phyloP scores from a whole-genome alignment of 345 rosid genomes.

The Moricandia arvensis region DNA sequence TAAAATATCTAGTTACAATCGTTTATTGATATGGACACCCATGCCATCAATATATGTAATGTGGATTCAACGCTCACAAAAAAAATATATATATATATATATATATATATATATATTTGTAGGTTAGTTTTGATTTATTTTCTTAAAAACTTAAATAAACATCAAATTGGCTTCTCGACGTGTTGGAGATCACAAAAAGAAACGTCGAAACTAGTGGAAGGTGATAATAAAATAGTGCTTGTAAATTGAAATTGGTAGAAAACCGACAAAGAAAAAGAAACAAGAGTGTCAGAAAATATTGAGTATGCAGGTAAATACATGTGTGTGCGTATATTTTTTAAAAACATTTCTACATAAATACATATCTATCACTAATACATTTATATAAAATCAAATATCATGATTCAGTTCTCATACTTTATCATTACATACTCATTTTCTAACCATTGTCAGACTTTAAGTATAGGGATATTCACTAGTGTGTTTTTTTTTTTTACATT shows the following conservation, averaged over 20 bases:
- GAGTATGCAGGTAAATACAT: constrained; percentile 16
- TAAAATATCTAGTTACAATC: neutral
- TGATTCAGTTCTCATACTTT: neutral
- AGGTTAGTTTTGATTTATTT: neutral
- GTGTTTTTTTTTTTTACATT: neutral
- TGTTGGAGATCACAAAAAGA: constrained; percentile 37
- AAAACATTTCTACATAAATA: constrained; percentile 11
- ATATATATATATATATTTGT: neutral
- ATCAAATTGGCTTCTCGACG: constrained; percentile 30
- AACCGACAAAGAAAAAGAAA: constrained; percentile 32
- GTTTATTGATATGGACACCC: constrained; percentile 18
- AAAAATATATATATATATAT: neutral
- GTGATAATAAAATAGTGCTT: neutral
- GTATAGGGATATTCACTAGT: neutral
- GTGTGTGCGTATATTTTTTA: constrained; percentile 16
- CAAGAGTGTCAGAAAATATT: constrained; percentile 36
- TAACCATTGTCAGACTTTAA: neutral
- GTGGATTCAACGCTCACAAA: neutral
- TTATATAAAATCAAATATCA: neutral
- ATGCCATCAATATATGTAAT: constrained; percentile 10
- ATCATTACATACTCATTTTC: neutral
- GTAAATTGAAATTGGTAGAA: constrained; percentile 1
- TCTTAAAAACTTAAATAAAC: neutral
- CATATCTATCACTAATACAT: neutral
- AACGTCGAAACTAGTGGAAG: constrained; percentile 34